Evolutionary conservation across 257 asterid genomes (phyloP).

Genomic region (Nicotiana obtusifolia): DNA sequence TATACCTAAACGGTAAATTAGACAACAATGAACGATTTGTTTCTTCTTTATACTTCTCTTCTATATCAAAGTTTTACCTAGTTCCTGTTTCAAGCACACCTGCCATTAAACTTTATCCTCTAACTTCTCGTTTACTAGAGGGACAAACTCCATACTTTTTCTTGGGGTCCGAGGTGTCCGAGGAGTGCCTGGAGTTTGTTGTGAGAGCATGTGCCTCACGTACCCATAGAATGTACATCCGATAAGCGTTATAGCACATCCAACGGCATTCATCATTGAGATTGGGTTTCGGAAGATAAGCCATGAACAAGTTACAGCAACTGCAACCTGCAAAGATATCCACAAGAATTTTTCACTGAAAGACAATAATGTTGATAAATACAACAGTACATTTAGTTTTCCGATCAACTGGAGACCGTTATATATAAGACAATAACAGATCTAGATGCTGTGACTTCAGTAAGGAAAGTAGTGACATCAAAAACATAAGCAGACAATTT

Average conservation of each 20-base stretch:
- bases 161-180: constrained; percentile 61
- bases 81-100: neutral
- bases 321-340: constrained; percentile 60
- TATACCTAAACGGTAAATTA: constrained; percentile 6
- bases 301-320: constrained; percentile 93
- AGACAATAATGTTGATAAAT: neutral
- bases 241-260: constrained; percentile 66
- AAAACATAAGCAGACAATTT: neutral
- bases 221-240: constrained; percentile 96
- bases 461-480: neutral
- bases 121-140: constrained; percentile 60
- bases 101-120: constrained; percentile 51
- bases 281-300: constrained; percentile 82
- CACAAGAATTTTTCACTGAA: neutral
- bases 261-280: constrained; percentile 70
- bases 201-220: constrained; percentile 66
- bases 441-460: neutral
- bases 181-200: constrained; percentile 59
- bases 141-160: constrained; percentile 52
- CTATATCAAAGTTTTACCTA: neutral
- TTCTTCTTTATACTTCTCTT: constrained; percentile 1
- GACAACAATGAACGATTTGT: neutral
- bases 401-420: neutral
- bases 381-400: neutral
- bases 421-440: neutral